Percentiles rank a stretch among this genome's conserved stretches.
Evolutionary conservation across 75 land plant genomes (phyloP).

Genomic region (Ceratopteris richardii): DNA sequence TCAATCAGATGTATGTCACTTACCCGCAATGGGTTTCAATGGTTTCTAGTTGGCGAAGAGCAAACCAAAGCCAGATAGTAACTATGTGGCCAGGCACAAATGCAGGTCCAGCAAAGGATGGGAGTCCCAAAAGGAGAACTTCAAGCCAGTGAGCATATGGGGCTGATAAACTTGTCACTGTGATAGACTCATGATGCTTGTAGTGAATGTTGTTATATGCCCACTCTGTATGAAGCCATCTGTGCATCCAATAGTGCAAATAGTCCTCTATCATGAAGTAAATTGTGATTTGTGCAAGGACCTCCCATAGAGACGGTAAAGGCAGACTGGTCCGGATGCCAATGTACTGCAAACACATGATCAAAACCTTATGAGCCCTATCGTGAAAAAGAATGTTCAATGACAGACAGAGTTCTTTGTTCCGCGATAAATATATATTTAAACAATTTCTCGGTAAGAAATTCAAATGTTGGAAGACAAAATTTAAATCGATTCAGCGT

Average conservation of each 20-base stretch:
- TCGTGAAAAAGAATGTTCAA: too few relatives aligned
- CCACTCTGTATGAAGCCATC: slow-evolving; percentile 31
- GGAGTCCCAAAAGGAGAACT: too few relatives aligned
- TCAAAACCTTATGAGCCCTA: neutral
- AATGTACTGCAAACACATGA: slow-evolving; percentile 1
- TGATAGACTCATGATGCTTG: slow-evolving; percentile 30
- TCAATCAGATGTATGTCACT: too few relatives aligned
- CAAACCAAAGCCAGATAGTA: slow-evolving; percentile 32
- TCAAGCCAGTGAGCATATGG: slow-evolving; percentile 39
- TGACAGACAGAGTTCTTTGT: too few relatives aligned
- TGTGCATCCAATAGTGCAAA: slow-evolving; percentile 30
- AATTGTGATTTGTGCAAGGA: slow-evolving; percentile 10
- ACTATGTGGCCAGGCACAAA: slow-evolving; percentile 30
- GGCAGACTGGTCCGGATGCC: slow-evolving; percentile 28
- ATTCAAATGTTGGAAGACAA: neutral
- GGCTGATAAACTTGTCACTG: slow-evolving; percentile 32
- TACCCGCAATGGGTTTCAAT: slow-evolving; percentile 28
- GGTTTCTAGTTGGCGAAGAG: too few relatives aligned
- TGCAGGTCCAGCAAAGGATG: slow-evolving; percentile 29
- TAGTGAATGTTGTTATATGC: slow-evolving; percentile 26
- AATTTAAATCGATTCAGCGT: neutral
- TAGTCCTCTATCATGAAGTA: slow-evolving; percentile 29
- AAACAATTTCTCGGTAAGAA: neutral
- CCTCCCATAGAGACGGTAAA: slow-evolving; percentile 23
- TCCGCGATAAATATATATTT: neutral